Evolutionary conservation across 225 moss, liverwort and hornwort genomes (phyloP), one percentile per base, ranked within the genome.

Genomic region (Rhytidiadelphus loreus): DNA sequence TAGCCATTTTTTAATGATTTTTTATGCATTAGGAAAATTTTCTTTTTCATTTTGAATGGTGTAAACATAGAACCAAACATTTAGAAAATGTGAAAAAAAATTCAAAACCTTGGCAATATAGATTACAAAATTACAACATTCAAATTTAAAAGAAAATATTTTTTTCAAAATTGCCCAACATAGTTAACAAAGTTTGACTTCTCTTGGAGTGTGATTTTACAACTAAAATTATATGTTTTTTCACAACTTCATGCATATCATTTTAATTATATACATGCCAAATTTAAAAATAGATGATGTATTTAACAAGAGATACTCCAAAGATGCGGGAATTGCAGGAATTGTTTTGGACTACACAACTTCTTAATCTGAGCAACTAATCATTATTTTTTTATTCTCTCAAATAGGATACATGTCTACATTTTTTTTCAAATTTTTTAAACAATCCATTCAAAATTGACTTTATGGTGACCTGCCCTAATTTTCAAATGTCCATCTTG

Each of bases 21-120:
- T 1, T 71, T 44, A 29, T 9, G 1, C 16, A 28, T 44, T 16
- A 0, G 28, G 4, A 0, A 72, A 28, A 29, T 43, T 43, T 1
- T 15, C 15, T 28, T 16, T 8, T 0, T 16, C 28, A 44, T 72
- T n/a, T 0, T 1, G 4, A 44, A 28, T 3, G 9, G 3, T 23
- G 2, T 13, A 28, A 72, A 16, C 3, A 72, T 70, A 41, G 8
- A 10, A 28, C 5, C 5, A 72, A 72, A 29, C 16, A 28, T 28
- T 72, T 5, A 16, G 6, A 44, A 28, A 28, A 10, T 15, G 0
- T 15, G 9, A 72, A 16, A 72, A 28, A 9, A 44, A n/a, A n/a
- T n/a, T 72, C 8, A 43, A 43, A 28, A 26, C 8, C 7, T 43
- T 71, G 1, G 16, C 4, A 0, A 35, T 5, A 44, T 44, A 16